phyloP scores from a whole-genome alignment of 2,329 filamentous ascomycete species.

The Neobulgaria alba region DNA sequence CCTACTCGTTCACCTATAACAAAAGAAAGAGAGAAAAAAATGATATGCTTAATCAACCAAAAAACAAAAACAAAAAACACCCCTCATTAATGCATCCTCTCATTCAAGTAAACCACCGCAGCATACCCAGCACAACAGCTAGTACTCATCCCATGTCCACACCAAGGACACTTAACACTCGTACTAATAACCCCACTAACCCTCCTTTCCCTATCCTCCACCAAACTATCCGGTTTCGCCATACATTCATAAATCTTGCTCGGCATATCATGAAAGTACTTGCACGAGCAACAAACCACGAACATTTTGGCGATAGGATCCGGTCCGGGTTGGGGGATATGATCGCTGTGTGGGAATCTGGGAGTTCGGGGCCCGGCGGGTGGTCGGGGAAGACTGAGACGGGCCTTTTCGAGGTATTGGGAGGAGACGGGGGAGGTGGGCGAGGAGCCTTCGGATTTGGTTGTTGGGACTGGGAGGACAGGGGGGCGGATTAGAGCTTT shows the following conservation, averaged over 20 bases:
- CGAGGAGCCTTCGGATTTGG: constrained; percentile 13
- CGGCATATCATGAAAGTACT: constrained; percentile 58
- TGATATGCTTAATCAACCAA: too few relatives aligned
- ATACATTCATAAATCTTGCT: constrained; percentile 56
- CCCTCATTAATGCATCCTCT: constrained; percentile 44
- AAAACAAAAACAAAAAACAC: too few relatives aligned
- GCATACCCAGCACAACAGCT: constrained; percentile 62
- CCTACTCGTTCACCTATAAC: too few relatives aligned
- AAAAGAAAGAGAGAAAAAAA: too few relatives aligned
- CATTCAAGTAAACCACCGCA: constrained; percentile 56
- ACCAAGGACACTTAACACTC: constrained; percentile 63
- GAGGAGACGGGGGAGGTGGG: constrained; percentile 11
- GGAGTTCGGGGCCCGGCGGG: constrained; percentile 3
- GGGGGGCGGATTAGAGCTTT: constrained; percentile 8
- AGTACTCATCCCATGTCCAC: constrained; percentile 60
- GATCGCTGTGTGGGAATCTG: constrained; percentile 2
- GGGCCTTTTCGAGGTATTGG: constrained; percentile 20
- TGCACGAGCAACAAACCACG: constrained; percentile 56
- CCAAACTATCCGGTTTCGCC: constrained; percentile 47
- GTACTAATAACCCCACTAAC: constrained; percentile 50
- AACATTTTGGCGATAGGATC: constrained; percentile 49
- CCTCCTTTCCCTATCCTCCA: constrained; percentile 42
- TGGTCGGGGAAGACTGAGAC: constrained; percentile 10
- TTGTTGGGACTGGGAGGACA: constrained; percentile 6
- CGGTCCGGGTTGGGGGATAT: constrained; percentile 1